Percentiles rank a stretch among this genome's conserved stretches.
Evolutionary conservation across 1,139 yeast genomes (phyloP).

Genomic region (Candida neerlandica): DNA sequence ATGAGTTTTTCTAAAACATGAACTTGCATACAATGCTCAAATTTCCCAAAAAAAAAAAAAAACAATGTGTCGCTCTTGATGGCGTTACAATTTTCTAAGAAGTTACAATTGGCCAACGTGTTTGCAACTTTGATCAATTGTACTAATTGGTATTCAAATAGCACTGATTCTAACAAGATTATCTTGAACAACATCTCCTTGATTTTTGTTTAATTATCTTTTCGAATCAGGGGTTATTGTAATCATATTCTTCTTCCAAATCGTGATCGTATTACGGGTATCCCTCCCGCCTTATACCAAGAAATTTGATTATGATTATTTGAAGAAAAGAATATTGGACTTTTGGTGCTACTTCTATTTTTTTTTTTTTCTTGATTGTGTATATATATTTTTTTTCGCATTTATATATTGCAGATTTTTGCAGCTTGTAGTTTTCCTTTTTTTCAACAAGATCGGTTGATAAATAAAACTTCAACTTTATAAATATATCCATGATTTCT

Average conservation of each 20-base stretch:
- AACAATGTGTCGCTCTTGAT: not conserved
- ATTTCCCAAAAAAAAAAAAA: not conserved
- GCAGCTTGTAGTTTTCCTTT: not conserved
- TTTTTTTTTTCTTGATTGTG: not conserved
- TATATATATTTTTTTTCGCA: not conserved
- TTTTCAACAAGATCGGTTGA: not conserved
- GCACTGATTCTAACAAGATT: too few relatives aligned
- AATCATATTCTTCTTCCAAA: too few relatives aligned
- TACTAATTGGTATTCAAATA: too few relatives aligned
- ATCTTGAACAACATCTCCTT: too few relatives aligned
- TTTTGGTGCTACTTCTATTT: not conserved
- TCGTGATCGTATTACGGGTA: too few relatives aligned
- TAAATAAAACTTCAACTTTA: not conserved
- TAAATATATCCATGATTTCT: not conserved
- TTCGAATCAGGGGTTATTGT: too few relatives aligned
- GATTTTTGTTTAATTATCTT: too few relatives aligned
- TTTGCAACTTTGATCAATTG: too few relatives aligned
- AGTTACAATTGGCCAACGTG: too few relatives aligned
- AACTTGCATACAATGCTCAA: not conserved
- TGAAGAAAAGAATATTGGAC: too few relatives aligned
- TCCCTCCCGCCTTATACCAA: too few relatives aligned
- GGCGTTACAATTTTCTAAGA: not conserved
- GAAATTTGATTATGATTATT: too few relatives aligned
- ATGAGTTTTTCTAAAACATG: not conserved
- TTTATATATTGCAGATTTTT: not conserved